A percentile compares a stretch with the other conserved stretches of the same genome.
These are phyloP conservation scores for Xerocomellus amylosporus DNA, from an alignment of 768 basidiomycete species.

Conservation along the genomic window DNA sequence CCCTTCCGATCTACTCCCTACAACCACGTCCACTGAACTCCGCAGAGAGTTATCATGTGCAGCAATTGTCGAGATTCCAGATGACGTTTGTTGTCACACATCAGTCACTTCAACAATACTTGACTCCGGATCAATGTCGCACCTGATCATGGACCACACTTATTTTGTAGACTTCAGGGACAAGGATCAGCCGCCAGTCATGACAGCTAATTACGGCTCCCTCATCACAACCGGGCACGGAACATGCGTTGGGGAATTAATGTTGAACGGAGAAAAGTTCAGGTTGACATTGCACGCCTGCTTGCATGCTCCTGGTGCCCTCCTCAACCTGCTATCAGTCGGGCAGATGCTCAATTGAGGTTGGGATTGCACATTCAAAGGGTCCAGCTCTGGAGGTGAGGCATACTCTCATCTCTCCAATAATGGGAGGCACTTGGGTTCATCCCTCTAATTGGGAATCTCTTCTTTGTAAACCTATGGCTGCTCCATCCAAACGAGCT, in stretches of 20 bases:
- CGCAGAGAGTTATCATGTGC: background rate
- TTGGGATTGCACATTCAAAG: background rate
- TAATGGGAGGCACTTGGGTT: background rate
- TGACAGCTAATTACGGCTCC: background rate
- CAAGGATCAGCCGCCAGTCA: background rate
- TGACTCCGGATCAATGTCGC: background rate
- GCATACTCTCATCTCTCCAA: background rate
- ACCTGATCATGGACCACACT: background rate
- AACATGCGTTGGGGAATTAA: background rate
- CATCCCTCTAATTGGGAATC: background rate
- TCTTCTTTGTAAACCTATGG: rapidly evolving
- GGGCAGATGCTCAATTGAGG: background rate
- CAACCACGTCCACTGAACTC: too few species aligned
- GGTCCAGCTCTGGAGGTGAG: rapidly evolving
- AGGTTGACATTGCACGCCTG: background rate
- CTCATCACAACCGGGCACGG: background rate
- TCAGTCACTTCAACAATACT: background rate
- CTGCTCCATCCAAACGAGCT: background rate
- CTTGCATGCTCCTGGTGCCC: background rate
- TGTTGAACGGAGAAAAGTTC: background rate
- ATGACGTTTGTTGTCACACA: background rate
- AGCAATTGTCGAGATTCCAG: background rate
- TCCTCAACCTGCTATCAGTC: background rate
- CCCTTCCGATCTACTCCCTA: too few species aligned
- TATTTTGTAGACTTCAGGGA: background rate